phyloP scores from a whole-genome alignment of 2,329 filamentous ascomycete species.

The Talaromyces islandicus region DNA sequence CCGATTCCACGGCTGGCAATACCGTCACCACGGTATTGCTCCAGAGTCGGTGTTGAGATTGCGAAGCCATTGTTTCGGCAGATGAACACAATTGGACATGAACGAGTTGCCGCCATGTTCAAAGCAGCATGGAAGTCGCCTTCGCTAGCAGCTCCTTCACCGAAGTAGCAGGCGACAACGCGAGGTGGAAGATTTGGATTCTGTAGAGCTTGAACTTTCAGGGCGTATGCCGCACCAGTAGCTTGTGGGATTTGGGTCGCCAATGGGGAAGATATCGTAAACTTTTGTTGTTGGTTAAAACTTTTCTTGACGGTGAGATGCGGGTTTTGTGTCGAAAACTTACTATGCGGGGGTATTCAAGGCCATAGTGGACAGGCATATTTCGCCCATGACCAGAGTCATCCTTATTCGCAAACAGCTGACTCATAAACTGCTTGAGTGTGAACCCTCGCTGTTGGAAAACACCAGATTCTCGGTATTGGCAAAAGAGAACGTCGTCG shows the following conservation, averaged over 20 bases:
- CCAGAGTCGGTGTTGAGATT: slow-evolving; percentile 81
- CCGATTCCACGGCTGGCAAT: slow-evolving; percentile 82
- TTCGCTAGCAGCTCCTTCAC: slow-evolving; percentile 83
- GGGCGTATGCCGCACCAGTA: slow-evolving; percentile 76
- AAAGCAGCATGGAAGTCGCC: slow-evolving; percentile 88
- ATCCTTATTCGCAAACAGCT: slow-evolving; percentile 80
- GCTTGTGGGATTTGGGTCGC: slow-evolving; percentile 89
- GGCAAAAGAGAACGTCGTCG: slow-evolving; percentile 86
- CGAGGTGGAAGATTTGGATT: slow-evolving; percentile 62
- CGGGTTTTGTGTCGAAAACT: slow-evolving; percentile 23
- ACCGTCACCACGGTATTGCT: slow-evolving; percentile 87
- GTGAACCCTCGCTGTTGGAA: slow-evolving; percentile 85
- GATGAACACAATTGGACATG: slow-evolving; percentile 83
- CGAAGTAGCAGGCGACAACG: slow-evolving; percentile 79
- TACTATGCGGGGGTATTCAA: slow-evolving; percentile 75
- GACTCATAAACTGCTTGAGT: slow-evolving; percentile 86
- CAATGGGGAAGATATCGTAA: slow-evolving; percentile 78
- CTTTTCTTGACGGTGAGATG: neutral
- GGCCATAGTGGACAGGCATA: slow-evolving; percentile 97
- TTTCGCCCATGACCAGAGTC: slow-evolving; percentile 79
- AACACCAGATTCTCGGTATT: slow-evolving; percentile 90
- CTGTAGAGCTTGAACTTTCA: slow-evolving; percentile 72
- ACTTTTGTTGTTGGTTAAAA: slow-evolving; percentile 39
- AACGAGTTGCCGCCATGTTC: slow-evolving; percentile 82
- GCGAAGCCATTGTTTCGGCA: slow-evolving; percentile 92